Percentiles rank a stretch among this genome's conserved stretches.
These are phyloP conservation scores for Zasmidium citrigriseum DNA, from an alignment of 2,329 filamentous ascomycete genomes.

Conservation along the genomic window DNA sequence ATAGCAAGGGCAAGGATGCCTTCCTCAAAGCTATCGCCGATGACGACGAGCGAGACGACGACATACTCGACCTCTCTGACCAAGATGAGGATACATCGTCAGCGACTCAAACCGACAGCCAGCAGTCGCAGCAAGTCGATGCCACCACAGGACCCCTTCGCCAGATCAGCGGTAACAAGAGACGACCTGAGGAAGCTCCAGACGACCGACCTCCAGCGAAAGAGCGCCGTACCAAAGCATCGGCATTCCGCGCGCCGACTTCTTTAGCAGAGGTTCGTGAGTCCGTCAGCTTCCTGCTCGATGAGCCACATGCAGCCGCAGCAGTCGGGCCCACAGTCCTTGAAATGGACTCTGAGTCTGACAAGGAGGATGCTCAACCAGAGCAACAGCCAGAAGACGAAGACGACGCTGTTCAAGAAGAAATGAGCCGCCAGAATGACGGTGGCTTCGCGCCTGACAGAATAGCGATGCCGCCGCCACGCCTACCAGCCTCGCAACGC, in stretches of 20 bases:
- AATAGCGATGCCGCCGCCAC: conserved; percentile 36
- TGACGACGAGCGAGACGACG: conserved; percentile 62
- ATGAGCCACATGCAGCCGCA: conserved; percentile 52
- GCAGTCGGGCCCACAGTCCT: conserved; percentile 48
- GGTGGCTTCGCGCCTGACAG: conserved; percentile 34
- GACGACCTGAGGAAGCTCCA: conserved; percentile 22
- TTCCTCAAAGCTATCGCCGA: conserved; percentile 87
- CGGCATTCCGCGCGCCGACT: conserved; percentile 62
- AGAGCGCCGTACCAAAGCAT: conserved; percentile 33
- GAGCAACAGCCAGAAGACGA: conserved; percentile 47
- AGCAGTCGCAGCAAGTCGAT: conserved; percentile 23
- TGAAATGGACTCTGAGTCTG: conserved; percentile 50
- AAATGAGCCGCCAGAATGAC: conserved; percentile 31
- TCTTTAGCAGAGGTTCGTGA: conserved; percentile 80
- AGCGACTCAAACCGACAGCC: conserved; percentile 32
- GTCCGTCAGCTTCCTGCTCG: conserved; percentile 79
- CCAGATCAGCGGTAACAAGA: conserved; percentile 35
- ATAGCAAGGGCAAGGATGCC: conserved; percentile 71
- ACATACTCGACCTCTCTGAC: conserved; percentile 69
- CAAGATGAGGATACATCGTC: conserved; percentile 49
- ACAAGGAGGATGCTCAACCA: conserved; percentile 47
- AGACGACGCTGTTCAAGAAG: conserved; percentile 46
- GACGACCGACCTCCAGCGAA: conserved; percentile 43
- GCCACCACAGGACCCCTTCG: conserved; percentile 16
- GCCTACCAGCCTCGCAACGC: conserved; percentile 40